These are phyloP conservation scores for Halophytophthora batemanensis DNA, from an alignment of 352 stramenopile species.

Conservation along the genomic window DNA sequence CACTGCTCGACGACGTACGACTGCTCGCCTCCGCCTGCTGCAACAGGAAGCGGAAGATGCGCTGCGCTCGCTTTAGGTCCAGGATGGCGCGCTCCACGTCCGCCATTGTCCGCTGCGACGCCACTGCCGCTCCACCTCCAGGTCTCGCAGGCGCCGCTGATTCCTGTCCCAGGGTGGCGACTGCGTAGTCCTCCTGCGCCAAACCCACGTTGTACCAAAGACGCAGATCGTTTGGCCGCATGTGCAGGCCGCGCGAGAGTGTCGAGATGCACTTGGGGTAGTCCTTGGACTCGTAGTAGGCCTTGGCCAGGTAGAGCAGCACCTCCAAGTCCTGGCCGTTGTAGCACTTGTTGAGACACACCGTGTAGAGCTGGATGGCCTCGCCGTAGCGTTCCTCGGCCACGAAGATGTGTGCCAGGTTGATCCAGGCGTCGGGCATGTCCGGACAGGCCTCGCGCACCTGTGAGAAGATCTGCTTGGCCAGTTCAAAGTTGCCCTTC, in stretches of 20 bases:
- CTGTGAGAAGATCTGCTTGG: slow-evolving; percentile 95
- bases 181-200: slow-evolving; percentile 84
- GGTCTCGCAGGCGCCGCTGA: slow-evolving; percentile 34
- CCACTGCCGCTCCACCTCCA: slow-evolving; percentile 29
- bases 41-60: slow-evolving; percentile 81
- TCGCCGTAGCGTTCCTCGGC: slow-evolving; percentile 95
- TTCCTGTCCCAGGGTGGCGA: slow-evolving; percentile 77
- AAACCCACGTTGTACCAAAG: slow-evolving; percentile 87
- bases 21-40: slow-evolving; percentile 53
- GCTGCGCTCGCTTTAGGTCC: slow-evolving; percentile 78
- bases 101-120: slow-evolving; percentile 75
- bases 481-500: slow-evolving; percentile 95
- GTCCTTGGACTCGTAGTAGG: slow-evolving; percentile 89
- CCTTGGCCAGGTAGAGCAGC: slow-evolving; percentile 82
- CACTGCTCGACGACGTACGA: slow-evolving; percentile 3
- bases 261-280: slow-evolving; percentile 86
- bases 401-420: slow-evolving; percentile 96
- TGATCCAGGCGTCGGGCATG: slow-evolving; percentile 95
- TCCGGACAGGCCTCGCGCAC: slow-evolving; percentile 95
- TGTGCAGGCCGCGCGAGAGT: slow-evolving; percentile 73
- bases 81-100: slow-evolving; percentile 87
- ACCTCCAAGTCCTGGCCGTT: slow-evolving; percentile 83
- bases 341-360: slow-evolving; percentile 89
- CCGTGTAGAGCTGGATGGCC: slow-evolving; percentile 95
- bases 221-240: slow-evolving; percentile 74